A percentile compares a stretch with the other conserved stretches of the same genome.
These are phyloP conservation scores for Myxozyma melibiosi DNA, from an alignment of 805 yeast species.

Conservation along the genomic window DNA sequence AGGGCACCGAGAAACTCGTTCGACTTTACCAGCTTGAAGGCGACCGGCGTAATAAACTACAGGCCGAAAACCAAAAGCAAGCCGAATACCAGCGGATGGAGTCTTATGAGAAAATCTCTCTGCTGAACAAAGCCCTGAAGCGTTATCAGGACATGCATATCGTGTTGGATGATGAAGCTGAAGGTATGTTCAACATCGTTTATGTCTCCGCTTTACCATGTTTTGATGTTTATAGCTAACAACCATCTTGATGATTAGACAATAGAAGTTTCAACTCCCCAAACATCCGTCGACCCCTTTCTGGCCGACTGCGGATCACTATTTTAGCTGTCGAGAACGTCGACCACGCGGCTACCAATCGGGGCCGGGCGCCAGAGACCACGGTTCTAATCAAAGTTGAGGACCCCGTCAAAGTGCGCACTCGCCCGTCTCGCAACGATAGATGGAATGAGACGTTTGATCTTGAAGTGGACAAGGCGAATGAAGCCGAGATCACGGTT, in stretches of 20 bases:
- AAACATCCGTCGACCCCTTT: slow-evolving; percentile 73
- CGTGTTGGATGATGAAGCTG: slow-evolving; percentile 55
- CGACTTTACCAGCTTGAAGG: slow-evolving; percentile 88
- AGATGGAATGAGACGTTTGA: slow-evolving; percentile 82
- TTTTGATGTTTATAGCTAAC: background rate
- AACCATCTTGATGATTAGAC: slow-evolving; percentile 8
- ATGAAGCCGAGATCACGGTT: slow-evolving; percentile 85
- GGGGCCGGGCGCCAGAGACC: slow-evolving; percentile 79
- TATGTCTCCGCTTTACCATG: background rate
- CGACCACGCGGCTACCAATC: slow-evolving; percentile 80
- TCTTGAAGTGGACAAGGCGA: slow-evolving; percentile 83
- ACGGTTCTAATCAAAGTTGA: slow-evolving; percentile 79
- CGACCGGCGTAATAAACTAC: slow-evolving; percentile 78
- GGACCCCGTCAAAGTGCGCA: slow-evolving; percentile 78
- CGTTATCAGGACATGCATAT: slow-evolving; percentile 89
- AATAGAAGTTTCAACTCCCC: slow-evolving; percentile 67
- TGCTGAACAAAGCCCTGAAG: slow-evolving; percentile 79
- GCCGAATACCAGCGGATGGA: slow-evolving; percentile 84
- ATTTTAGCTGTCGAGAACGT: slow-evolving; percentile 81
- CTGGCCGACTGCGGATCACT: slow-evolving; percentile 77
- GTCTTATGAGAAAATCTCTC: slow-evolving; percentile 79
- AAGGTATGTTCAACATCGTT: slow-evolving; percentile 32
- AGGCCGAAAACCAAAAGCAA: slow-evolving; percentile 84
- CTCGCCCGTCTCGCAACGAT: slow-evolving; percentile 73
- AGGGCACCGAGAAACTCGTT: slow-evolving; percentile 86